Evolutionary conservation across 306 rosid genomes (phyloP).

Genomic region (Rosa multiflora): DNA sequence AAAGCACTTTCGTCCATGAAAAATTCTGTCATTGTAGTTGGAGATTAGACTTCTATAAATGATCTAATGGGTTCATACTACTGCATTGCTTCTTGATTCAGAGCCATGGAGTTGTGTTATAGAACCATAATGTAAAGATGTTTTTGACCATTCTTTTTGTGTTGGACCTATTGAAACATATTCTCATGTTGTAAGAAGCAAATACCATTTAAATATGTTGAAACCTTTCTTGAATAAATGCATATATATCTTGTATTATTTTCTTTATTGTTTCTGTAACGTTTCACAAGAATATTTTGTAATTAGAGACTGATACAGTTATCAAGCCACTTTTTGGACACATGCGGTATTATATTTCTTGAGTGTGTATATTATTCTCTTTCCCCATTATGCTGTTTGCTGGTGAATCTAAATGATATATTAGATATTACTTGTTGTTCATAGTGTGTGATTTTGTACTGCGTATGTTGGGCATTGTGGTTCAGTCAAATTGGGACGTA

Average conservation of each 20-base stretch:
- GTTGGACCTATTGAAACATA: neutral
- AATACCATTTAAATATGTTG: neutral
- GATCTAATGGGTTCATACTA: neutral
- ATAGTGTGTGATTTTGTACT: conserved; percentile 16
- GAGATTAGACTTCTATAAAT: neutral
- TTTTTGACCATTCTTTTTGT: neutral
- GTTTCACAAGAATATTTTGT: neutral
- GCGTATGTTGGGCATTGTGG: conserved; percentile 32
- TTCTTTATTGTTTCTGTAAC: neutral
- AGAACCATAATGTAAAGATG: neutral
- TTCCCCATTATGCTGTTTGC: neutral
- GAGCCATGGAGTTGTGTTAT: neutral
- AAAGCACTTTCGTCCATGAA: neutral
- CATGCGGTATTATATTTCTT: neutral
- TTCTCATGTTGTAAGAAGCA: neutral
- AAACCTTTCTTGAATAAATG: neutral
- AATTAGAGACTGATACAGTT: neutral
- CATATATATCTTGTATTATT: neutral
- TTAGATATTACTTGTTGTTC: neutral
- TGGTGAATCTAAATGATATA: neutral
- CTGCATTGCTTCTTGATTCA: neutral
- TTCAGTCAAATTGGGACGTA: conserved; percentile 58
- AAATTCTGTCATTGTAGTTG: neutral
- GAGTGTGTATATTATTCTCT: neutral
- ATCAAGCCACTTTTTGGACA: neutral